A percentile compares a stretch with the other conserved stretches of the same genome.
These are phyloP conservation scores for Trametes hirsuta DNA, from an alignment of 1,284 basidiomycete species.

Conservation along the genomic window DNA sequence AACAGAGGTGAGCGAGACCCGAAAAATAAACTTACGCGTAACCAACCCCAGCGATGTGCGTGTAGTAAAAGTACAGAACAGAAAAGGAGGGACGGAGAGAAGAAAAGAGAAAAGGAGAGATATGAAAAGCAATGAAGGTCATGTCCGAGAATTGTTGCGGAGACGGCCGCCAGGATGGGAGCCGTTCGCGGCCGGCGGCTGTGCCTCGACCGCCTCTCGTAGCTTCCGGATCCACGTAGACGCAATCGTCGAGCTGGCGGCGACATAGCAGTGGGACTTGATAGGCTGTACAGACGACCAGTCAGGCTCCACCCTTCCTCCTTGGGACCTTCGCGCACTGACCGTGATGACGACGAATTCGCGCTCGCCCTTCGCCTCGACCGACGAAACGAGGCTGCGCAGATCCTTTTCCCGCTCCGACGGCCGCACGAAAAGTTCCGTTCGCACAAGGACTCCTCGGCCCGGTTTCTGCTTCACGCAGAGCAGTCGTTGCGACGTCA, in stretches of 20 bases:
- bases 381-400: conserved; percentile 45
- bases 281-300: conserved; percentile 42
- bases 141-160: conserved; percentile 12
- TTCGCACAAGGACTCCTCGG: conserved; percentile 48
- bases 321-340: conserved; percentile 29
- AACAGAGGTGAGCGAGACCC: background rate
- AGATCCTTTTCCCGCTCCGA: conserved; percentile 36
- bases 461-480: conserved; percentile 56
- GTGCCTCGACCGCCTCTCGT: conserved; percentile 38
- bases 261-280: conserved; percentile 57
- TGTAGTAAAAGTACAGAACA: conserved; percentile 7
- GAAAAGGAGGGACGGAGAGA: background rate
- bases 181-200: conserved; percentile 3
- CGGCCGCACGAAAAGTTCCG: conserved; percentile 48
- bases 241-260: conserved; percentile 42
- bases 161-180: conserved; percentile 6
- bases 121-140: background rate
- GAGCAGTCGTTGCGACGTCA: conserved; percentile 60
- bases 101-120: background rate
- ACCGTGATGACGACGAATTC: conserved; percentile 70
- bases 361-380: conserved; percentile 56
- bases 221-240: conserved; percentile 59
- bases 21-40: background rate
- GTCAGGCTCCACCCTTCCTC: conserved; percentile 10
- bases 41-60: conserved; percentile 4